Percentiles rank a stretch among this genome's conserved stretches.
phyloP scores from a whole-genome alignment of 495 filamentous ascomycete genomes.

The Trichocladium antarcticum region DNA sequence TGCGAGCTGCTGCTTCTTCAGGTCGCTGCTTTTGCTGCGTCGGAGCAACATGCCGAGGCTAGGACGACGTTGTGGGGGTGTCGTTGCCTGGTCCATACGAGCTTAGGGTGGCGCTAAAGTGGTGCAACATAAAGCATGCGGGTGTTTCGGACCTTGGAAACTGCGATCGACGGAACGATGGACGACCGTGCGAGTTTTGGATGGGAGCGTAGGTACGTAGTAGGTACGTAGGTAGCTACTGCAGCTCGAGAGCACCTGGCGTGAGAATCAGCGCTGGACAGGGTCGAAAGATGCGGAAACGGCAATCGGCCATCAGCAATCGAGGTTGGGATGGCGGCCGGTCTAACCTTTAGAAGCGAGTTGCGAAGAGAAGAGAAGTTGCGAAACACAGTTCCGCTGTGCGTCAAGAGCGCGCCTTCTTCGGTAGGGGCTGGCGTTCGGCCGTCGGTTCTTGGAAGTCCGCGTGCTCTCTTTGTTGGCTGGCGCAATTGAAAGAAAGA shows the following conservation, averaged over 20 bases:
- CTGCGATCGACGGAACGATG: conserved; percentile 7
- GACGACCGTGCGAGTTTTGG: background rate
- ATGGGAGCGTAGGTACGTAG: too few relatives aligned
- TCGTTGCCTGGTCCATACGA: conserved; percentile 31
- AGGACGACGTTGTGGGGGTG: conserved; percentile 38
- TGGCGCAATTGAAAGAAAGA: background rate
- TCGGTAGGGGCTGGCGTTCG: too few relatives aligned
- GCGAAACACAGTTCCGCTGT: conserved; percentile 14
- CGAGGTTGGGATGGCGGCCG: background rate
- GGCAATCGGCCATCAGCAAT: background rate
- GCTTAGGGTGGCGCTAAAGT: conserved; percentile 17
- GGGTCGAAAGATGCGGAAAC: too few relatives aligned
- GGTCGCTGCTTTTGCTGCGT: conserved; percentile 69
- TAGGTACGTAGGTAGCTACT: too few relatives aligned
- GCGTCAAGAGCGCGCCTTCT: background rate
- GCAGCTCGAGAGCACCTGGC: background rate
- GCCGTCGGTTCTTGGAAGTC: too few relatives aligned
- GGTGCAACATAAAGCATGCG: conserved; percentile 13
- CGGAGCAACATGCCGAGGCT: conserved; percentile 59
- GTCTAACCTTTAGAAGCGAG: conserved; percentile 1
- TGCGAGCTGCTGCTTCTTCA: conserved; percentile 49
- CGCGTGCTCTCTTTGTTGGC: background rate
- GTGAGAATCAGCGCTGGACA: background rate
- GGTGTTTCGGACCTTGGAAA: conserved; percentile 11
- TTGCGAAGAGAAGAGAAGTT: background rate